Conservation (phyloP, 129 eudicot genomes). For the Glebionis coronaria region DNA sequence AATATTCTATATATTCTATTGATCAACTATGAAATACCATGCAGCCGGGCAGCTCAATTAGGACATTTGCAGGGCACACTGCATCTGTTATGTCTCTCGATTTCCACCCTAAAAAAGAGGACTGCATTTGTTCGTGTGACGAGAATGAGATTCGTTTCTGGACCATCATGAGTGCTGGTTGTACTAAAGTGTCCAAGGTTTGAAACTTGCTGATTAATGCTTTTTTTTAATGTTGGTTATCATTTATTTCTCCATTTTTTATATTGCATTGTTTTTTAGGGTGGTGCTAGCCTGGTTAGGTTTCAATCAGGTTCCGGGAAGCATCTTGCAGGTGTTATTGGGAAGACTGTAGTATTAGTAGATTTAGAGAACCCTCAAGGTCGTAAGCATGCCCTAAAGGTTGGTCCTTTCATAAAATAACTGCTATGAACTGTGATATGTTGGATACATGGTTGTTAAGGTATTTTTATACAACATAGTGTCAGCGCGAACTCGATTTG, state of each 20-base stretch:
- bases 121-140: constrained; percentile 69
- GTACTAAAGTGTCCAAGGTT: constrained; percentile 55
- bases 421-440: no score
- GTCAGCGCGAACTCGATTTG: no score
- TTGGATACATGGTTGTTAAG: neutral
- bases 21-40: constrained; percentile 13
- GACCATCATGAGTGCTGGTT: constrained; percentile 46
- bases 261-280: constrained; percentile 34
- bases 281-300: constrained; percentile 47
- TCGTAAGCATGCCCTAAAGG: constrained; percentile 43
- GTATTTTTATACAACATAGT: neutral
- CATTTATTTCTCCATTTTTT: neutral
- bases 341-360: constrained; percentile 37
- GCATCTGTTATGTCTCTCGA: constrained; percentile 57
- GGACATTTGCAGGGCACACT: constrained; percentile 58
- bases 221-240: neutral
- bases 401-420: neutral
- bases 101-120: constrained; percentile 58
- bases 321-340: constrained; percentile 50
- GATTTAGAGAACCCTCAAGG: constrained; percentile 52
- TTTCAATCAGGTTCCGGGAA: constrained; percentile 53
- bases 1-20: neutral
- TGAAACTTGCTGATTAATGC: neutral
- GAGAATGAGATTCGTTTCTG: constrained; percentile 65
- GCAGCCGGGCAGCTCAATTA: constrained; percentile 54